These are phyloP conservation scores for Fusarium globosum DNA, from an alignment of 2,329 filamentous ascomycete genomes.

Conservation along the genomic window DNA sequence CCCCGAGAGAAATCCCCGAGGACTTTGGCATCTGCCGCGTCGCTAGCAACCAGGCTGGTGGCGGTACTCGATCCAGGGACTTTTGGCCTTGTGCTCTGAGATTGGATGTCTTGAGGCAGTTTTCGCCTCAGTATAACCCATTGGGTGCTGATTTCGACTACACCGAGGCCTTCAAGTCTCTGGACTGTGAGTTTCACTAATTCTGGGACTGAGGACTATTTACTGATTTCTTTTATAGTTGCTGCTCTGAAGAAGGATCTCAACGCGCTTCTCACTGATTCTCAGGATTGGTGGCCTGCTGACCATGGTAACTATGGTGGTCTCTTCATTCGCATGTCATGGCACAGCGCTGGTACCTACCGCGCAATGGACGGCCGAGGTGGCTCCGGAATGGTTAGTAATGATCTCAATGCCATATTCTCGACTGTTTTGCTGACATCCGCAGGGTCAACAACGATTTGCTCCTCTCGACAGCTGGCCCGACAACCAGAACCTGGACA, in stretches of 20 bases:
- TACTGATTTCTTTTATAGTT: constrained; percentile 42
- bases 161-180: constrained; percentile 74
- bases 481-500: constrained; percentile 82
- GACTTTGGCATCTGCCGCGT: constrained; percentile 36
- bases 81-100: constrained; percentile 79
- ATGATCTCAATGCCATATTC: too few species aligned
- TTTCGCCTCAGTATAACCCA: constrained; percentile 72
- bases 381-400: constrained; percentile 68
- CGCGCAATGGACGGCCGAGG: constrained; percentile 80
- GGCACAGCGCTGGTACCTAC: constrained; percentile 84
- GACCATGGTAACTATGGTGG: constrained; percentile 86
- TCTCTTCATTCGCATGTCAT: constrained; percentile 83
- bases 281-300: constrained; percentile 84
- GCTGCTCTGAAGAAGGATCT: constrained; percentile 79
- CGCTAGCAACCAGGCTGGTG: constrained; percentile 61
- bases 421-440: background rate
- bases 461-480: constrained; percentile 85
- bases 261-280: constrained; percentile 77
- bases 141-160: constrained; percentile 77
- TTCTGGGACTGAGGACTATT: background rate
- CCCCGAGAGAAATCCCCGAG: constrained; percentile 27
- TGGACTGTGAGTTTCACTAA: constrained; percentile 60
- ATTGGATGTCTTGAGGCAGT: constrained; percentile 79
- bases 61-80: constrained; percentile 75
- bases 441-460: constrained; percentile 77